Base-by-base conservation (phyloP, 495 filamentous ascomycete genomes). In the Aspergillus indologenus region DNA sequence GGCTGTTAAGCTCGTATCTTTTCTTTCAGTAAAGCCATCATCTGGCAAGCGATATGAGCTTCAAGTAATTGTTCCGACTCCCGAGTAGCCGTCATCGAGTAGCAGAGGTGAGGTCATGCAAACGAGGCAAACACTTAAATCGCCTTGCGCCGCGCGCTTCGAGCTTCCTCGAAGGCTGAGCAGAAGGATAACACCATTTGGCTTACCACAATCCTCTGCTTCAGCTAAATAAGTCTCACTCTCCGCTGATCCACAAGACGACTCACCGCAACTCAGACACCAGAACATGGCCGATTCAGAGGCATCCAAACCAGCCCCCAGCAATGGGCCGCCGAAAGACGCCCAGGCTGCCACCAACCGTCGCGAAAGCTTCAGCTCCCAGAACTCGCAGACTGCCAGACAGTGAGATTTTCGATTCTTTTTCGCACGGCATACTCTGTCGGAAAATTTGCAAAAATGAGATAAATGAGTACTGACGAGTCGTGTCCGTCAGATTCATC, bases 361-460 rank as follows among this genome's bases (percentile, higher is more conserved):
- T 57, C 67, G 71, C 58, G 72, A 81, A 50, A 87, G 84, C 77
- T 78, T 86, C 50, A 65, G 71, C 60, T 91, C 89, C 5, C 83
- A 90, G 55, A 77, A 81, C 57, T 95, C 91, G 15, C 90, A 96
- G 67, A 97, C 92, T 23, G 92, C 92, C 48, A 88, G 86, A 64
- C 90, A 96, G 87, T 92, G 82, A 61, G 81, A 42, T 19, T 29
- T 29, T 8, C 26, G 40, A 21, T 22, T 18, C 43, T 1, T 40
- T 26, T 55, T 29, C 26, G 26, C 23, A 31, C 3, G 12, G 12
- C 34, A 14, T 11, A 40, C 34, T 11, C 7, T 40, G 34, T 29
- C 26, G 3, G 26, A 29, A 29, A n/a, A n/a, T n/a, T n/a, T n/a
- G n/a, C n/a, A n/a, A n/a, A n/a, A n/a, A n/a, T n/a, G n/a, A n/a